Evolutionary conservation across 192 early-diverging fungal genomes (phyloP), one percentile per base, ranked within the genome.

Genomic region (Coemansia aciculifera): DNA sequence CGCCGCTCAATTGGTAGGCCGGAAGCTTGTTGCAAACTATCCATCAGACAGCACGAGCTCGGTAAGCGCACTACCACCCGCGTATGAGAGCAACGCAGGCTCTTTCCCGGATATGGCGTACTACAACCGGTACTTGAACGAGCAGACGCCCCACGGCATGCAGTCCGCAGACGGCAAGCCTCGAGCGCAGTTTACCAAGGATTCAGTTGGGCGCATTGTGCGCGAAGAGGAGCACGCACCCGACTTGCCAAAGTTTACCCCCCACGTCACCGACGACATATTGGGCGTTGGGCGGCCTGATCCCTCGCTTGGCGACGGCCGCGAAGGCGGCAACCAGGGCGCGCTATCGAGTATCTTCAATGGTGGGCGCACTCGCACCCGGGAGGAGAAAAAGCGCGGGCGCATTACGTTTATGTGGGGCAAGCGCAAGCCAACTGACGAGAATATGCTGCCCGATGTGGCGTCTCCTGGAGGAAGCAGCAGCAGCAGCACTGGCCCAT

Each of bases 321-420:
- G 38, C n/a, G 63, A 52, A 21, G 63, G 38, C 34, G 32, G 63
- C 67, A 60, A 38, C 59, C 59, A 60, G 34, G 36, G 59, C 21
- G 59, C 59, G 32, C 59, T 60, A 7, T 60, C 59, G 19, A 60
- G 59, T 36, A 60, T 60, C 36, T 60, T 60, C 37, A 32, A 59
- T 12, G 68, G 62, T 17, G 54, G 29, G 11, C 66, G 51, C 27
- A 49, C 75, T 34, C 75, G 81, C 3, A 61, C 75, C 2, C 81
- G 81, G 43, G 82, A 84, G 37, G 82, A 84, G 63, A 82, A 82
- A 46, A 85, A 85, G 72, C 84, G 79, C 27, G 84, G 84, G 1
- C 76, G 79, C 43, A 82, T 85, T 61, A 85, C 79, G 49, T 81
- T 85, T 24, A 85, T 82, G 76, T 85, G 84, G 84, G 75, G 74